These are phyloP conservation scores for Scalesia atractyloides DNA, from an alignment of 129 eudicot genomes.

Conservation along the genomic window DNA sequence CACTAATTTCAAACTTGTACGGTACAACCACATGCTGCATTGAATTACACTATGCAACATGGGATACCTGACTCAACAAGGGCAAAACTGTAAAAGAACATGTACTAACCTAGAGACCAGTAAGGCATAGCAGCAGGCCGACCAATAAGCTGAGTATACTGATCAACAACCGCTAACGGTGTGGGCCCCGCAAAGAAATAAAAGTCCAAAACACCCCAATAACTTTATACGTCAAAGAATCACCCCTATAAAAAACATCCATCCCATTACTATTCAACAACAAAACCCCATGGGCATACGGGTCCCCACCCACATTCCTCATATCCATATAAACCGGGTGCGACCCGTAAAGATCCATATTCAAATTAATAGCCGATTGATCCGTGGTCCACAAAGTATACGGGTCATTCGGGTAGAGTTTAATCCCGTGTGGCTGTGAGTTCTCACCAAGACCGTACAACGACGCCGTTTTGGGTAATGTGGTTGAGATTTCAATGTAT, in stretches of 20 bases:
- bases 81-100: not conserved
- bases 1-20: not conserved
- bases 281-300: slow-evolving; percentile 75
- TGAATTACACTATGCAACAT: slow-evolving; percentile 6
- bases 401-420: slow-evolving; percentile 81
- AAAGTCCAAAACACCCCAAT: slow-evolving; percentile 98
- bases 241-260: slow-evolving; percentile 91
- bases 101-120: slow-evolving; percentile 85
- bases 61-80: slow-evolving; percentile 16
- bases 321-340: slow-evolving; percentile 98
- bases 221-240: slow-evolving; percentile 88
- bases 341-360: slow-evolving; percentile 86
- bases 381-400: slow-evolving; percentile 88
- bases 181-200: slow-evolving; percentile 91
- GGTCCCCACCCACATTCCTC: slow-evolving; percentile 66
- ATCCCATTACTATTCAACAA: slow-evolving; percentile 93
- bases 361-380: slow-evolving; percentile 78
- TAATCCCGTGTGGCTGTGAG: slow-evolving; percentile 93
- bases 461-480: slow-evolving; percentile 80
- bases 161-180: slow-evolving; percentile 84
- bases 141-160: slow-evolving; percentile 84
- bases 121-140: slow-evolving; percentile 99
- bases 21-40: slow-evolving; percentile 2
- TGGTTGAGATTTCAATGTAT: slow-evolving; percentile 79
- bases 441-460: slow-evolving; percentile 92